These are phyloP conservation scores for Furcasterigmium sp. DNA, from an alignment of 2,329 filamentous ascomycete species.

Conservation along the genomic window DNA sequence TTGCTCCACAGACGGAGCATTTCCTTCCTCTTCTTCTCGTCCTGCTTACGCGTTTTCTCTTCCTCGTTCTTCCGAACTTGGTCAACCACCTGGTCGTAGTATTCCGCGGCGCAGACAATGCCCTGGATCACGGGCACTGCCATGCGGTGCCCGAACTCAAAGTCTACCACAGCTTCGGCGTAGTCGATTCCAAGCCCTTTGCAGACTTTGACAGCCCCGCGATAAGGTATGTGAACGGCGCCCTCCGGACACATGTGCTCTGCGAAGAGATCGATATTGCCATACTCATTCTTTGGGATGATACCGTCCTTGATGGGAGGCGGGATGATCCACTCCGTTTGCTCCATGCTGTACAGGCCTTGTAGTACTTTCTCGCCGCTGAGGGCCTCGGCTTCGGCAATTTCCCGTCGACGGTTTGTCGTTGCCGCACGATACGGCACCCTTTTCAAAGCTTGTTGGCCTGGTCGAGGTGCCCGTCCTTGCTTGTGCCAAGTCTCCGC, in stretches of 20 bases:
- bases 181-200: conserved; percentile 81
- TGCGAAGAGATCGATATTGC: conserved; percentile 94
- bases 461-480: conserved; percentile 68
- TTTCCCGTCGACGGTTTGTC: conserved; percentile 77
- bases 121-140: conserved; percentile 89
- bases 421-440: conserved; percentile 92
- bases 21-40: conserved; percentile 72
- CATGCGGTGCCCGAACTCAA: conserved; percentile 93
- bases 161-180: conserved; percentile 91
- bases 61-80: conserved; percentile 74
- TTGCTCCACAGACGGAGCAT: conserved; percentile 78
- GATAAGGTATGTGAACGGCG: conserved; percentile 76
- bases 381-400: conserved; percentile 75
- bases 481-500: conserved; percentile 98
- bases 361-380: conserved; percentile 82
- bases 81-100: conserved; percentile 68
- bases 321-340: conserved; percentile 95
- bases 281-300: conserved; percentile 91
- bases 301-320: conserved; percentile 76
- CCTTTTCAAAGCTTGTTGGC: conserved; percentile 72
- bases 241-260: conserved; percentile 86
- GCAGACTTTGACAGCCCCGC: conserved; percentile 74
- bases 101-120: conserved; percentile 79
- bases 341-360: conserved; percentile 74
- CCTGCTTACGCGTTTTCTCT: conserved; percentile 71